These are phyloP conservation scores for Yamadazyma oceani DNA, from an alignment of 1,139 yeast species.

Conservation along the genomic window DNA sequence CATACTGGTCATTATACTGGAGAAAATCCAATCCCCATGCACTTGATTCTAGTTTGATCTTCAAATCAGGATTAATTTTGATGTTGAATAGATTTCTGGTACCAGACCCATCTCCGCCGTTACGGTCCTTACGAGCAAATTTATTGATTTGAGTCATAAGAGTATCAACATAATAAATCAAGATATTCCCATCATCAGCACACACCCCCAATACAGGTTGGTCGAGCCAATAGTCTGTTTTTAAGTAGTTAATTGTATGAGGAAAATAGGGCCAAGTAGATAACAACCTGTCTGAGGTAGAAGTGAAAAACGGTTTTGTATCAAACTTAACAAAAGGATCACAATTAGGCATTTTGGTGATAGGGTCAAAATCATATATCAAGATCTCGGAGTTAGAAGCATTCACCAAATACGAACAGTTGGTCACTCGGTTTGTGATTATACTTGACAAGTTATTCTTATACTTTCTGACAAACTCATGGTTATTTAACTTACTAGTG, in stretches of 20 bases:
- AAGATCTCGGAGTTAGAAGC: conserved; percentile 32
- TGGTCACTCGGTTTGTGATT: conserved; percentile 10
- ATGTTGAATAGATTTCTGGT: conserved; percentile 3
- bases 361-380: conserved; percentile 27
- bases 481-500: conserved; percentile 18
- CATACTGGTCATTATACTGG: conserved; percentile 21
- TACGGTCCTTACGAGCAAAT: conserved; percentile 4
- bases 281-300: conserved; percentile 34
- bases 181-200: conserved; percentile 56
- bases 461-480: conserved; percentile 27
- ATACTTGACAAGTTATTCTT: conserved; percentile 36
- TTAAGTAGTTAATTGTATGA: conserved; percentile 54
- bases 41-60: conserved; percentile 44
- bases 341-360: conserved; percentile 24
- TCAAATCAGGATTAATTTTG: conserved; percentile 32
- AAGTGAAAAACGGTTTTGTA: conserved; percentile 39
- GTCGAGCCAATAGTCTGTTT: conserved; percentile 25
- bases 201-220: conserved; percentile 46
- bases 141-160: conserved; percentile 22
- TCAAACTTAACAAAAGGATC: conserved; percentile 34
- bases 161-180: conserved; percentile 41
- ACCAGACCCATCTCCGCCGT: background rate
- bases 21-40: conserved; percentile 65
- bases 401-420: conserved; percentile 24
- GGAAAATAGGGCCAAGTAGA: conserved; percentile 56